Percentiles rank a stretch among this genome's conserved stretches.
Evolutionary conservation across 768 basidiomycete genomes (phyloP).

Genomic region (Boletus rubroflammeus): DNA sequence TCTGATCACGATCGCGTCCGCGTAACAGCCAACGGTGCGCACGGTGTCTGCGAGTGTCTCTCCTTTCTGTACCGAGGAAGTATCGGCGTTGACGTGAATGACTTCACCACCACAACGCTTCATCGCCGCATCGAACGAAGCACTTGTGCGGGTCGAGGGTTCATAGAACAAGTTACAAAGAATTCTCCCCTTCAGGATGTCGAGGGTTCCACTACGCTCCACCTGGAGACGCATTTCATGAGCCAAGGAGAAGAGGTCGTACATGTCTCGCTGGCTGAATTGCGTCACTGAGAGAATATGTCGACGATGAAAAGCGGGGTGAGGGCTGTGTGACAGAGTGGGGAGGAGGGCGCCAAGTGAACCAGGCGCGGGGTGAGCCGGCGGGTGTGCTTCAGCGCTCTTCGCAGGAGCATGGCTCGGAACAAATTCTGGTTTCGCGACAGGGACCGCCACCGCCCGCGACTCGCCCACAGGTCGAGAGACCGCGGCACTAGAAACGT

Average conservation of each 20-base stretch:
- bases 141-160: constrained; percentile 91
- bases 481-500: constrained; percentile 63
- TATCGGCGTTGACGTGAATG: constrained; percentile 74
- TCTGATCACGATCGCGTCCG: constrained; percentile 89
- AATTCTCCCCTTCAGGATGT: constrained; percentile 87
- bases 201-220: constrained; percentile 83
- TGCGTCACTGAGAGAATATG: constrained; percentile 96
- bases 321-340: constrained; percentile 37
- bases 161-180: constrained; percentile 95
- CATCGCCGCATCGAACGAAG: constrained; percentile 98
- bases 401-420: constrained; percentile 34
- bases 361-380: constrained; percentile 6
- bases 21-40: constrained; percentile 91
- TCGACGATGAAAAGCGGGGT: constrained; percentile 88
- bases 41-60: constrained; percentile 92
- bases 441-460: constrained; percentile 19
- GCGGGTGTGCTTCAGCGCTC: constrained; percentile 22
- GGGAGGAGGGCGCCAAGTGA: constrained; percentile 17
- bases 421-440: constrained; percentile 26
- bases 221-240: constrained; percentile 97
- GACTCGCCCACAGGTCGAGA: constrained; percentile 37
- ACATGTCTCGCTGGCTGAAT: constrained; percentile 82
- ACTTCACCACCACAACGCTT: constrained; percentile 96
- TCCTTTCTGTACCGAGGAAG: constrained; percentile 89
- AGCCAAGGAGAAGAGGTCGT: constrained; percentile 91